Percentiles rank a stretch among this genome's conserved stretches.
These are phyloP conservation scores for Beauveria scarabaeidicola DNA, from an alignment of 2,329 filamentous ascomycete species.

Conservation along the genomic window DNA sequence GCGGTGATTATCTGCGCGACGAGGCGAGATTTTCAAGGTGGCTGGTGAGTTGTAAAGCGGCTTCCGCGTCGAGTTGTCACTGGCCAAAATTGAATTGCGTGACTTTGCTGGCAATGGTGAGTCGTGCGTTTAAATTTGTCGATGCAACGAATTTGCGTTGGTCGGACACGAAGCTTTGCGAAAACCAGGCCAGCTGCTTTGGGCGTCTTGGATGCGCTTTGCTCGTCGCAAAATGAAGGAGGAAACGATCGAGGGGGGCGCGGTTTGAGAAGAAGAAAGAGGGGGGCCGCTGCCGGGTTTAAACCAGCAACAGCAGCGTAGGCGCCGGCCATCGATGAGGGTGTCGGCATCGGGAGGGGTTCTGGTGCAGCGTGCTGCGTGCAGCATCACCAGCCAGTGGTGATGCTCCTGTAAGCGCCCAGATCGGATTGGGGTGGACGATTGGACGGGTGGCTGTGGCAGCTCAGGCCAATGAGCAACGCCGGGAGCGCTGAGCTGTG, in stretches of 20 bases:
- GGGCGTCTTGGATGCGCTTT: not conserved
- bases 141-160: not conserved
- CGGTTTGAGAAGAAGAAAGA: not conserved
- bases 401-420: constrained; percentile 11
- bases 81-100: not conserved
- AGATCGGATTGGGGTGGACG: constrained; percentile 3
- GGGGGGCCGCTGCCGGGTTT: not conserved
- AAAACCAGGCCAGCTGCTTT: constrained; percentile 2
- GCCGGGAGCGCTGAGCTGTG: not conserved
- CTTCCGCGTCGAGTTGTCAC: not conserved
- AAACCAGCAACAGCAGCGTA: not conserved
- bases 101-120: not conserved
- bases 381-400: constrained; percentile 2
- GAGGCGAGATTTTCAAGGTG: not conserved
- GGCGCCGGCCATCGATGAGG: not conserved
- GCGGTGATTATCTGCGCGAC: not conserved
- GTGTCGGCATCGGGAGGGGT: constrained; percentile 5
- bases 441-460: constrained; percentile 3
- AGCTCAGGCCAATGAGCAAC: constrained; percentile 3
- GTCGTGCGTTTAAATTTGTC: not conserved
- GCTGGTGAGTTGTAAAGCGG: not conserved
- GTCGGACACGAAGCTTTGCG: not conserved
- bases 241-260: not conserved
- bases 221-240: not conserved
- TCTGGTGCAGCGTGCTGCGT: not conserved